phyloP scores from a whole-genome alignment of 192 early-diverging fungal species.

The Spinellus fusiger region DNA sequence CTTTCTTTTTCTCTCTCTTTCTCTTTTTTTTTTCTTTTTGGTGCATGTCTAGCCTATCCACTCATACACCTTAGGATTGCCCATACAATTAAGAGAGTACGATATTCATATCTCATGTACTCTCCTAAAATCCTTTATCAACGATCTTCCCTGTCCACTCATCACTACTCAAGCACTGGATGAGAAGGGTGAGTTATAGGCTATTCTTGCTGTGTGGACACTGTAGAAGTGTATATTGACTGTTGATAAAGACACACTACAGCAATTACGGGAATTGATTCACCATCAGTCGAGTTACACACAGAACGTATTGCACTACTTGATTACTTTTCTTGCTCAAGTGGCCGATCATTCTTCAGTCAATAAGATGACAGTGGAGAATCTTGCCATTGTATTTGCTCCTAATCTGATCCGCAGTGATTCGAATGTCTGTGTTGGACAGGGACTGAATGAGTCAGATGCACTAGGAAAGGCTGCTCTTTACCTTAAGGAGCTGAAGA shows the following conservation, averaged over 20 bases:
- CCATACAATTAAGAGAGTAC: conserved; percentile 53
- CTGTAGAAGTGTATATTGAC: too few species aligned
- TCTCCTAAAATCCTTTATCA: conserved; percentile 78
- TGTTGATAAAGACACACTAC: not conserved
- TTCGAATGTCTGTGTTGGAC: not conserved
- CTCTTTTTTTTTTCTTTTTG: not conserved
- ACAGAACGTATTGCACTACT: conserved; percentile 48
- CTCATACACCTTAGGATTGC: conserved; percentile 23
- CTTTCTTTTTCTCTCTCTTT: too few species aligned
- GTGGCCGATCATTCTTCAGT: conserved; percentile 55
- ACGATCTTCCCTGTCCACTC: conserved; percentile 74
- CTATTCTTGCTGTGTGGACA: too few species aligned
- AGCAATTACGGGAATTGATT: conserved; percentile 20
- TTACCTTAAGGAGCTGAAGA: not conserved
- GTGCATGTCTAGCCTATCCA: not conserved
- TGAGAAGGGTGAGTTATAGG: too few species aligned
- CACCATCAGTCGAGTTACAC: conserved; percentile 42
- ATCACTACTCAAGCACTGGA: too few species aligned
- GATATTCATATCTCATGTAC: conserved; percentile 80
- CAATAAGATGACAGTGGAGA: conserved; percentile 83
- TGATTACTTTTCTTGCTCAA: conserved; percentile 66
- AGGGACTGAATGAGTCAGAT: not conserved
- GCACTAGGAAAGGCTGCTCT: not conserved
- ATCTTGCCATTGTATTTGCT: conserved; percentile 79
- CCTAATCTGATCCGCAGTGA: conserved; percentile 75